Percentiles rank a stretch among this genome's conserved stretches.
Conservation (phyloP, 768 basidiomycete species). For the Serpula lacrymans region DNA sequence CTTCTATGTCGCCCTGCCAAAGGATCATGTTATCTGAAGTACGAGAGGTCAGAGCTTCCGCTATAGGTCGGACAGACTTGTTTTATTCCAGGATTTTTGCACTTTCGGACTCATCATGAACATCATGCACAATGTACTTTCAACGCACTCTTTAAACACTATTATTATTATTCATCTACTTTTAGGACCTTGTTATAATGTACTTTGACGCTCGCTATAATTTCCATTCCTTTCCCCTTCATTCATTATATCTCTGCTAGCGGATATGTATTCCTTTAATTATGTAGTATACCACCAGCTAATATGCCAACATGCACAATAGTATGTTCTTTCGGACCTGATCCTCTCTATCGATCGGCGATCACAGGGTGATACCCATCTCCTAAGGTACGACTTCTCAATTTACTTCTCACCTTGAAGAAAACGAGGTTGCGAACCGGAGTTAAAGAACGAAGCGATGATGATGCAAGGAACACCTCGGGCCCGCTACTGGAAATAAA, state of each 20-base stretch:
- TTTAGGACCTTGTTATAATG: constrained; percentile 3
- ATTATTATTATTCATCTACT: constrained; percentile 2
- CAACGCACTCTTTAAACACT: no score
- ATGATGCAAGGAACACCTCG: constrained; percentile 4
- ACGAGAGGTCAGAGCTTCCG: constrained; percentile 21
- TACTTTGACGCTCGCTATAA: constrained; percentile 5
- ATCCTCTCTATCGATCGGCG: no score
- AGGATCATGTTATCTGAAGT: constrained; percentile 53
- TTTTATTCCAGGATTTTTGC: constrained; percentile 19
- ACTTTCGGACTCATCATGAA: background rate
- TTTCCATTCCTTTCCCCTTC: constrained; percentile 6
- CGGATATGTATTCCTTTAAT: constrained; percentile 1
- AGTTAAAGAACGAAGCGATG: no score
- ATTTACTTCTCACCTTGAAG: no score
- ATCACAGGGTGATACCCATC: no score
- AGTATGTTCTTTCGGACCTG: no score
- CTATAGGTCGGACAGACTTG: constrained; percentile 23
- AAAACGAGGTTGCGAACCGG: no score
- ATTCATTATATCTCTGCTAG: constrained; percentile 10
- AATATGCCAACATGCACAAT: constrained; percentile 8
- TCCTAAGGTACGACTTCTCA: no score
- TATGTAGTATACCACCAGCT: constrained; percentile 4
- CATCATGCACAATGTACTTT: background rate
- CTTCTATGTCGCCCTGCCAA: constrained; percentile 61
- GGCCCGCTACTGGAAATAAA: constrained; percentile 39